These are phyloP conservation scores for Maudiozyma pseudohumilis DNA, from an alignment of 805 yeast genomes.

Conservation along the genomic window DNA sequence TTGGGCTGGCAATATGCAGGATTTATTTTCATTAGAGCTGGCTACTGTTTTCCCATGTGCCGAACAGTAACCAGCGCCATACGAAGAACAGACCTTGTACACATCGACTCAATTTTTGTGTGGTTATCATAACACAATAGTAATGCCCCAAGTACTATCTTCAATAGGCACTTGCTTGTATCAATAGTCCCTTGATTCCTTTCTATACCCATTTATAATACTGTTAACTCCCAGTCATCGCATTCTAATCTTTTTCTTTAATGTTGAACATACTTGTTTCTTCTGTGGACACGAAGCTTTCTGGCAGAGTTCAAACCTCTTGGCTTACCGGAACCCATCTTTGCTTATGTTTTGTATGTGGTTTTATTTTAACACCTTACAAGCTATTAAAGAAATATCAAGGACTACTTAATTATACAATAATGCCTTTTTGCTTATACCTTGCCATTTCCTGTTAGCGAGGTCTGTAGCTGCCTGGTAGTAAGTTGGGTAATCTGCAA, in stretches of 20 bases:
- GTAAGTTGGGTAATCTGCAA: no score
- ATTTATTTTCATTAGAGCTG: neutral
- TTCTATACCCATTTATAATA: neutral
- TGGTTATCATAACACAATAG: no score
- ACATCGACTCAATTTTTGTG: neutral
- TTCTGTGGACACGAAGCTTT: constrained; percentile 99
- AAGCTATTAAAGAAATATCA: neutral
- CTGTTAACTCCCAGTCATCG: neutral
- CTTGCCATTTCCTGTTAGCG: no score
- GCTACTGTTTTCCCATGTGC: neutral
- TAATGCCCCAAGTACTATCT: no score
- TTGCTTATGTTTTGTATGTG: constrained; percentile 27
- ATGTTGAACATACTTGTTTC: constrained; percentile 68
- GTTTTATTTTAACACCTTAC: neutral
- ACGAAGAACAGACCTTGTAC: neutral
- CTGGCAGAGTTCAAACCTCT: constrained; percentile 99
- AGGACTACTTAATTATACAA: no score
- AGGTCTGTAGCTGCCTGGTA: no score
- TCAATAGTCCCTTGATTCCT: neutral
- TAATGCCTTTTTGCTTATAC: no score
- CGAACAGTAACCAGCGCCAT: neutral
- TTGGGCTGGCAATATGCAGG: neutral
- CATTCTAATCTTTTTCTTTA: neutral
- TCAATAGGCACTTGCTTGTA: no score
- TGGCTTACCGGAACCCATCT: constrained; percentile 99